Percentiles rank a stretch among this genome's conserved stretches.
Conservation (phyloP, 164 flowering plant species). For the Pachysandra terminalis region DNA sequence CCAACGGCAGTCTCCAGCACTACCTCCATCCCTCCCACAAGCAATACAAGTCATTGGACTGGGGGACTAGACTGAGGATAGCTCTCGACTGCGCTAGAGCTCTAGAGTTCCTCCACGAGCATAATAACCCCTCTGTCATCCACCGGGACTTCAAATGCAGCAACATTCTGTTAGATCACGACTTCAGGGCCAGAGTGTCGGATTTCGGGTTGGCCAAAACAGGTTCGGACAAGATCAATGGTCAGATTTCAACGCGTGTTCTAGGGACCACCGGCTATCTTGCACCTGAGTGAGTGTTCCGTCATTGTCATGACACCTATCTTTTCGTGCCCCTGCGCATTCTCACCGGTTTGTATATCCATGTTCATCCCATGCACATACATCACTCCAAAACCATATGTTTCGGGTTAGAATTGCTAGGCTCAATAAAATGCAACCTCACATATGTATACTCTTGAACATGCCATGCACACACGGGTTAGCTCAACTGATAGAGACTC, state of each 20-base stretch:
- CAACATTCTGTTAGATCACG: constrained; percentile 66
- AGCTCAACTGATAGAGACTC: no score
- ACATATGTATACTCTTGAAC: no score
- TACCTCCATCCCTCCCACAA: constrained; percentile 51
- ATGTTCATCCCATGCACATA: neutral
- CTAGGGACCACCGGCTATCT: constrained; percentile 85
- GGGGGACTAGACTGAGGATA: constrained; percentile 80
- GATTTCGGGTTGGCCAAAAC: constrained; percentile 87
- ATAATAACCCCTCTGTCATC: constrained; percentile 60
- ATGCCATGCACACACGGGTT: no score
- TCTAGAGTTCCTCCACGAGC: constrained; percentile 87
- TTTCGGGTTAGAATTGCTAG: no score
- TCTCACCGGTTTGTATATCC: neutral
- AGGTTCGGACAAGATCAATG: constrained; percentile 78
- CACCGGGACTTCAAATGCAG: constrained; percentile 88
- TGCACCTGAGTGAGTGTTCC: constrained; percentile 87
- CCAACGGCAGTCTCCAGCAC: constrained; percentile 65
- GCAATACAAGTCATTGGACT: constrained; percentile 49
- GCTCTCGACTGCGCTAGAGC: constrained; percentile 94
- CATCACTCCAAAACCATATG: no score
- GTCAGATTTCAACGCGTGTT: constrained; percentile 66
- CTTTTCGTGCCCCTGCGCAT: neutral
- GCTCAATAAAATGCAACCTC: no score
- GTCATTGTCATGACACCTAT: neutral
- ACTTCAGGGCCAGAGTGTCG: constrained; percentile 71